phyloP scores from a whole-genome alignment of 2,329 filamentous ascomycete genomes.

The Myriosclerotinia curreyana region DNA sequence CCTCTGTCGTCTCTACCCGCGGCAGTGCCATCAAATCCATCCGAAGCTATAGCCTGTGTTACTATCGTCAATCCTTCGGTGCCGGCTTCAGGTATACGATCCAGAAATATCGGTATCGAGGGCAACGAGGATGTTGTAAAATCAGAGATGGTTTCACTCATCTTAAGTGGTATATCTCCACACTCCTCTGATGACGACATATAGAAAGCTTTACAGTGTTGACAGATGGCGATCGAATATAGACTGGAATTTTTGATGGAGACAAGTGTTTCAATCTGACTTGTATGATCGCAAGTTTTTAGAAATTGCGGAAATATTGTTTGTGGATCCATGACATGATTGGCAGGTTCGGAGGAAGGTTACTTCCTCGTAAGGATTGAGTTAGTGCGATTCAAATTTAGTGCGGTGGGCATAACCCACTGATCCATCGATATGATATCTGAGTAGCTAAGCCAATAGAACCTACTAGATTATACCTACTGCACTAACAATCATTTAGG shows the following conservation, averaged over 20 bases:
- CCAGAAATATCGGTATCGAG: background rate
- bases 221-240: background rate
- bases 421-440: no score
- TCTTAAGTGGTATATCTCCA: background rate
- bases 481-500: no score
- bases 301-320: background rate
- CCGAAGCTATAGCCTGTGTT: background rate
- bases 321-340: constrained; percentile 3
- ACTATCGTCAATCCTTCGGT: background rate
- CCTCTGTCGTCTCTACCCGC: background rate
- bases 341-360: background rate
- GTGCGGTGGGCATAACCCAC: no score
- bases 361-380: background rate
- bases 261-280: background rate
- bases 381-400: background rate
- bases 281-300: background rate
- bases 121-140: background rate
- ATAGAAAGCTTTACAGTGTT: background rate
- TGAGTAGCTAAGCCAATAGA: no score
- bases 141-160: constrained; percentile 2
- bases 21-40: constrained; percentile 6
- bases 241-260: background rate
- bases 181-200: background rate
- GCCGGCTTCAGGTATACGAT: background rate
- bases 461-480: no score